Base-by-base conservation (phyloP, 192 early-diverging fungal species). In the Coemansia sp. region DNA sequence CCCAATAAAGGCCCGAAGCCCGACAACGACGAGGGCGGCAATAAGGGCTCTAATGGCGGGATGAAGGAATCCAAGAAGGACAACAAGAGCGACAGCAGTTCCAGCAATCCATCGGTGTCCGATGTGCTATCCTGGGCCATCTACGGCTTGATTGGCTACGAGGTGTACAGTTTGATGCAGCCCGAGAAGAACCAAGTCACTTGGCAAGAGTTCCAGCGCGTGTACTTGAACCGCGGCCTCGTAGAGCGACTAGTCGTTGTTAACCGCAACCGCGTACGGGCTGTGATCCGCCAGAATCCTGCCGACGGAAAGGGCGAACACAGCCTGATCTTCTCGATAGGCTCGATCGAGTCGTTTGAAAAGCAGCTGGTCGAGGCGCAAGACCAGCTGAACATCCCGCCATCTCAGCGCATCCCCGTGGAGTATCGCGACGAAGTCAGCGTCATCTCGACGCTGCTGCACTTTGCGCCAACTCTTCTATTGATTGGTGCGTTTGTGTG, bases 301-400 rank as follows among this genome's bases (percentile, higher is more conserved):
- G n/a, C 57, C 6, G 61, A 34, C 45, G 58, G 45, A 28, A 70
- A 42, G 18, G 21, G 63, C 36, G 39, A 65, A 20, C 59, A 65
- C 39, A 74, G 63, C 63, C 60, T 81, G 20, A 63, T 85, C 61
- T 99, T 99, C 70, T 90, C 94, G 48, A 99, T 99, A 51, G 97
- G 95, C 23, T 94, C 92, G 20, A 85, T 94, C 6, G 97, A 99
- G 38, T 87, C 89, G 35, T 99, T 99, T 86, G 97, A 99, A 69
- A 88, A 87, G 45, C 93, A 91, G 65, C 73, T 99, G 33, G 90
- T 92, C 14, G 86, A 88, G 21, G 95, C 96, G 26, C 97, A 99
- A 66, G 79, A 85, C 48, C 94, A 97, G 74, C 87, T 99, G 59
- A 88, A 89, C 20, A 95, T 99, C 57, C 94, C 95, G 20, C 78